These are phyloP conservation scores for Jasminum sambac DNA, from an alignment of 257 asterid species.

Conservation along the genomic window DNA sequence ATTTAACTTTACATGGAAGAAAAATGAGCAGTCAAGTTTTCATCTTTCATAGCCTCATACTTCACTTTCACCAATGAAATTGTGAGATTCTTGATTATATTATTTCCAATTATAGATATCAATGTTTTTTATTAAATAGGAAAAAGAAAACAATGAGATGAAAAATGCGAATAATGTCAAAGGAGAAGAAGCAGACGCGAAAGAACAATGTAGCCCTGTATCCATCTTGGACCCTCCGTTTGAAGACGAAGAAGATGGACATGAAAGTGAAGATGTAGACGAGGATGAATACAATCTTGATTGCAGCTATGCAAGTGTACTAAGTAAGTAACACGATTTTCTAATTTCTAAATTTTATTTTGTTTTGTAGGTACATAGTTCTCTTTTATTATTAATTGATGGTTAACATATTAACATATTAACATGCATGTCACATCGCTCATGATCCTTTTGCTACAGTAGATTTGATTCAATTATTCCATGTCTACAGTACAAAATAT, in stretches of 20 bases:
- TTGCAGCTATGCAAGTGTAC: constrained; percentile 66
- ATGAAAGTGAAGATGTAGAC: constrained; percentile 30
- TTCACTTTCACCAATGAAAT: neutral
- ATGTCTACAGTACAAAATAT: constrained; percentile 7
- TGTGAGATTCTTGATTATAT: constrained; percentile 1
- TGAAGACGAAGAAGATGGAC: constrained; percentile 53
- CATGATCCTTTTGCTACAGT: neutral
- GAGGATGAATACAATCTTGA: constrained; percentile 52
- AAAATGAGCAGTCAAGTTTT: constrained; percentile 26
- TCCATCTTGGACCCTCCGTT: constrained; percentile 71
- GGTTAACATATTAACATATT: no score
- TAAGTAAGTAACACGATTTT: constrained; percentile 51
- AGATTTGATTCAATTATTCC: constrained; percentile 2
- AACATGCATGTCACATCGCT: no score
- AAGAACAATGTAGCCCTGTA: constrained; percentile 82
- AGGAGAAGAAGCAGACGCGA: constrained; percentile 59
- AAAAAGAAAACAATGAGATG: constrained; percentile 29
- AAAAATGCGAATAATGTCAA: constrained; percentile 21
- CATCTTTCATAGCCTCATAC: constrained; percentile 9
- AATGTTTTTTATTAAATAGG: constrained; percentile 28
- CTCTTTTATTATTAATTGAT: no score
- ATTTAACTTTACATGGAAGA: constrained; percentile 21
- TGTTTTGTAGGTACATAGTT: no score
- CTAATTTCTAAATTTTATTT: neutral
- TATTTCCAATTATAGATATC: neutral